These are phyloP conservation scores for Serendipita sp. DNA, from an alignment of 768 basidiomycete species.

Conservation along the genomic window DNA sequence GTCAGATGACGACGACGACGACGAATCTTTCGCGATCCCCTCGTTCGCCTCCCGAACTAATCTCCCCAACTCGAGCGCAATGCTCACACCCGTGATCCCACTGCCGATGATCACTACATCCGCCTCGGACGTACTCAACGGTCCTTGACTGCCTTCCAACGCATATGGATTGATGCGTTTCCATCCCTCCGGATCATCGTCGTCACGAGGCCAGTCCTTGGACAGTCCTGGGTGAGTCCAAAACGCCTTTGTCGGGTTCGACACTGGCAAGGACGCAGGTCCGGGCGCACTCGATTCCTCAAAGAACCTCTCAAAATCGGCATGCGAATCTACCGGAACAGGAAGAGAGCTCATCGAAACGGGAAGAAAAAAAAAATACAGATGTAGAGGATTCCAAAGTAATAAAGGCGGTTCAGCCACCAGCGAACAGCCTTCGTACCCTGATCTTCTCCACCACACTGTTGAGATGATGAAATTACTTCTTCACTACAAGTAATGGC, in stretches of 20 bases:
- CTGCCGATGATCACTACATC: constrained; percentile 70
- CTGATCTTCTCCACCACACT: not conserved
- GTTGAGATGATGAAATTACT: not conserved
- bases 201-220: not conserved
- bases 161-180: constrained; percentile 47
- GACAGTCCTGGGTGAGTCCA: constrained; percentile 44
- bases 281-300: not conserved
- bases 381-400: too few relatives aligned
- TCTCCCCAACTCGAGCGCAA: constrained; percentile 55
- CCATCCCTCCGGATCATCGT: not conserved
- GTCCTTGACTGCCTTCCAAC: constrained; percentile 45
- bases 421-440: too few relatives aligned
- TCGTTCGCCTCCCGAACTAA: constrained; percentile 26
- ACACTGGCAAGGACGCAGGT: constrained; percentile 32
- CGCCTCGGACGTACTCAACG: constrained; percentile 34
- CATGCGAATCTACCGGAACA: constrained; percentile 3
- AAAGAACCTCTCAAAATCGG: constrained; percentile 1
- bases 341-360: constrained; percentile 15
- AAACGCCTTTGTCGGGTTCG: constrained; percentile 54
- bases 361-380: too few relatives aligned
- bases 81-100: constrained; percentile 61
- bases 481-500: too few relatives aligned
- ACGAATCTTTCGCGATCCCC: too few relatives aligned
- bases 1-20: too few relatives aligned
- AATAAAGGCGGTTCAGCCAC: too few relatives aligned